These are phyloP conservation scores for Dendrothele bispora DNA, from an alignment of 768 basidiomycete species.

Conservation along the genomic window DNA sequence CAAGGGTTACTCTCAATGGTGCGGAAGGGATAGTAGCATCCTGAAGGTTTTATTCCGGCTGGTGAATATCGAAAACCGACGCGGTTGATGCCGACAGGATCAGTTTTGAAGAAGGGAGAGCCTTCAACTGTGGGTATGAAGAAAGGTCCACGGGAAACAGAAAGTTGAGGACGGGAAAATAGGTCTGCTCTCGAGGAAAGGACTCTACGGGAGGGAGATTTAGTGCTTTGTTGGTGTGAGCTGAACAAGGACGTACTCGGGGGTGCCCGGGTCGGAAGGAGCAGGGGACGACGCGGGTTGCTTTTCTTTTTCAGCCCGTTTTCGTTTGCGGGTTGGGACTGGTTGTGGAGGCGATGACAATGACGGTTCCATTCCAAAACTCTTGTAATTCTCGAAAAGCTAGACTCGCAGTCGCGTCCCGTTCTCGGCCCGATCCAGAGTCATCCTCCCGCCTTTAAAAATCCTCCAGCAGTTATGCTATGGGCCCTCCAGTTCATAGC, in stretches of 20 bases:
- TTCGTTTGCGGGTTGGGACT: constrained; percentile 48
- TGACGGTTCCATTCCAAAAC: constrained; percentile 33
- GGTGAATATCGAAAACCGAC: constrained; percentile 80
- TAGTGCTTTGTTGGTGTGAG: neutral
- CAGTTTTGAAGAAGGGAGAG: constrained; percentile 64
- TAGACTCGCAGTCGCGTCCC: neutral
- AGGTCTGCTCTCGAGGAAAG: constrained; percentile 70
- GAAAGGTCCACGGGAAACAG: constrained; percentile 71
- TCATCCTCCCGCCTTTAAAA: constrained; percentile 1
- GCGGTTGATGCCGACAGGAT: constrained; percentile 71
- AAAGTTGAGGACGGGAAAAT: constrained; percentile 66
- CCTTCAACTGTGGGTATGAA: constrained; percentile 61
- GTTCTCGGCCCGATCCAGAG: neutral
- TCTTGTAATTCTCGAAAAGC: constrained; percentile 6
- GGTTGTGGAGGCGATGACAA: constrained; percentile 13
- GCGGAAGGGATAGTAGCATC: constrained; percentile 61
- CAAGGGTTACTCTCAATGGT: constrained; percentile 81
- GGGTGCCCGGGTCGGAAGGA: constrained; percentile 50
- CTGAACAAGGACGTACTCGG: constrained; percentile 32
- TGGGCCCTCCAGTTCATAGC: constrained; percentile 18
- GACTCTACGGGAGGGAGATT: constrained; percentile 35
- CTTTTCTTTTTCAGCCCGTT: constrained; percentile 39
- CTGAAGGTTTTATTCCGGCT: constrained; percentile 67
- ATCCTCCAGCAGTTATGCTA: neutral
- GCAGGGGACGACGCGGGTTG: constrained; percentile 54